Evolutionary conservation across 768 basidiomycete species (phyloP).

Genomic region (Trametes punicea): DNA sequence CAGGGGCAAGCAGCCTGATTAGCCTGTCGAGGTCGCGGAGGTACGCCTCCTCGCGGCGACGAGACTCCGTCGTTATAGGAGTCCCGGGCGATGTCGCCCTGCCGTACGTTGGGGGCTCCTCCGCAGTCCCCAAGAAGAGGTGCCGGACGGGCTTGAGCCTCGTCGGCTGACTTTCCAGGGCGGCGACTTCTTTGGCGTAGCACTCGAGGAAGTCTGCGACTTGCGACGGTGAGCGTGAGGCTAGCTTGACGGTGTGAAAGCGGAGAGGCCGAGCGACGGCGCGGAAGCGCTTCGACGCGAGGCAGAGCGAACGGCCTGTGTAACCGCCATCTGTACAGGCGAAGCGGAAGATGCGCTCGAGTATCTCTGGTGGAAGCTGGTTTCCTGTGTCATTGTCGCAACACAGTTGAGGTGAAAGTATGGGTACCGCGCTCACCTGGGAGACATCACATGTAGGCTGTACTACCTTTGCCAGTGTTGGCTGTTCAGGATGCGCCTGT

Average conservation of each 20-base stretch:
- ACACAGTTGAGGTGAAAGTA: not conserved
- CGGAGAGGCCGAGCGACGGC: not conserved
- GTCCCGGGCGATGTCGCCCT: no score
- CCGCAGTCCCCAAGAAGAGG: not conserved
- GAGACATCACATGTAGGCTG: no score
- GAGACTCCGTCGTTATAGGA: no score
- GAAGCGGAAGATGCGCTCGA: not conserved
- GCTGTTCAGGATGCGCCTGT: no score
- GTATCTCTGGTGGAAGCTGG: not conserved
- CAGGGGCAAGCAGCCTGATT: not conserved
- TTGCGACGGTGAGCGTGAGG: not conserved
- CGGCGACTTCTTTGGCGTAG: no score
- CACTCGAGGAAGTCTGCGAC: conserved; percentile 1
- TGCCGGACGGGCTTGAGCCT: no score
- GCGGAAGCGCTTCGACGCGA: not conserved
- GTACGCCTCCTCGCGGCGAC: not conserved
- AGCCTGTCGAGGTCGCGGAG: not conserved
- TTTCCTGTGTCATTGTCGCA: not conserved
- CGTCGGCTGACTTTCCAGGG: no score
- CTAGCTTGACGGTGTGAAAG: conserved; percentile 1
- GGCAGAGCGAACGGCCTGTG: conserved; percentile 6
- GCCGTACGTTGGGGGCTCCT: no score
- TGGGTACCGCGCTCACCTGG: no score
- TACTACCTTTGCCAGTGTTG: no score
- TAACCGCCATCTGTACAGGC: conserved; percentile 9